Percentiles rank a stretch among this genome's conserved stretches.
Evolutionary conservation across 805 yeast species (phyloP).

Genomic region (Kregervanrija pseudodelftensis): DNA sequence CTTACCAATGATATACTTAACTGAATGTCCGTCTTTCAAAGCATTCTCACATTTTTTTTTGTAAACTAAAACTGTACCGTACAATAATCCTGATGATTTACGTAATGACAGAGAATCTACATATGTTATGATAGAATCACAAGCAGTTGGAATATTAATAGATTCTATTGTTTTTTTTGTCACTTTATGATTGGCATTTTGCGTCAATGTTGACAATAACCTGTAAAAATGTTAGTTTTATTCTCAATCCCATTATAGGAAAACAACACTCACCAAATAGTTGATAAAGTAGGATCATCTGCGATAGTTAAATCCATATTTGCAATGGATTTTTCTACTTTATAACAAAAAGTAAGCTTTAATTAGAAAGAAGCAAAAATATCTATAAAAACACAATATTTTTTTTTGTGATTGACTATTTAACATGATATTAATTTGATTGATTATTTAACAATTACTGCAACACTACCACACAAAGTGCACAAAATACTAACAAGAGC

Average conservation of each 20-base stretch:
- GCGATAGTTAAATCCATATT: not conserved
- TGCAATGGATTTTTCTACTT: too few relatives aligned
- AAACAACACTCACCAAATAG: constrained; percentile 21
- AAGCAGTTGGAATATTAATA: constrained; percentile 36
- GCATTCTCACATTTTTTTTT: constrained; percentile 31
- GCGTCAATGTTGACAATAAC: constrained; percentile 26
- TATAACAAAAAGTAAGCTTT: too few relatives aligned
- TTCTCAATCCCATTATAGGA: not conserved
- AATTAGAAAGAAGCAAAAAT: too few relatives aligned
- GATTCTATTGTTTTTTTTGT: constrained; percentile 27
- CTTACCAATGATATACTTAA: not conserved
- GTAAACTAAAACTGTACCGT: constrained; percentile 43
- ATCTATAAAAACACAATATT: too few relatives aligned
- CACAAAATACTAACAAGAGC: constrained; percentile 38
- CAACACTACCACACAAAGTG: constrained; percentile 56
- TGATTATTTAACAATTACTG: constrained; percentile 29
- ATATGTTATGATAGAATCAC: constrained; percentile 25
- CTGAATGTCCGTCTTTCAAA: constrained; percentile 6
- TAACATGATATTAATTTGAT: too few relatives aligned
- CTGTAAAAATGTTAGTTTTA: constrained; percentile 11
- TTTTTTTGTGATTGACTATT: too few relatives aligned
- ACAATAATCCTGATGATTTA: constrained; percentile 35
- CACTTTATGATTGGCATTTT: constrained; percentile 16
- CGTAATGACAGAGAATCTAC: constrained; percentile 23
- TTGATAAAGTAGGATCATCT: constrained; percentile 11